Conservation (phyloP, 352 stramenopile species). For the Phytophthora capsici region DNA sequence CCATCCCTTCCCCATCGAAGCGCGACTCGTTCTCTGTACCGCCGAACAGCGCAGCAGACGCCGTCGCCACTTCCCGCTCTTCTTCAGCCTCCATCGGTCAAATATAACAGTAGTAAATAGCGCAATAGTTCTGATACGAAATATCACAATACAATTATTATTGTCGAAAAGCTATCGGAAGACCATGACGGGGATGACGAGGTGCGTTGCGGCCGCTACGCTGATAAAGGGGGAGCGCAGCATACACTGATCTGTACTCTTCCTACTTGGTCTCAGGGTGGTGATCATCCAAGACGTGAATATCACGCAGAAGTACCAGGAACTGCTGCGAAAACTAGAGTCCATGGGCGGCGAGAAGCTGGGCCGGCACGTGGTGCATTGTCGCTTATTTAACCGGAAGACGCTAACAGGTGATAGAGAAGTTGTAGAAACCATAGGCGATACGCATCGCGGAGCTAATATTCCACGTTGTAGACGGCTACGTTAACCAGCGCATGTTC, state of each 20-base stretch:
- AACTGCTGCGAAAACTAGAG: constrained; percentile 86
- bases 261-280: constrained; percentile 46
- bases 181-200: constrained; percentile 77
- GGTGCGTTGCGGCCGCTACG: constrained; percentile 34
- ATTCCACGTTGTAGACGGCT: constrained; percentile 54
- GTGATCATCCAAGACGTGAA: constrained; percentile 84
- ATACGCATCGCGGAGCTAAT: not conserved
- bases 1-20: constrained; percentile 65
- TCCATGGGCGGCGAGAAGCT: constrained; percentile 81
- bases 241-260: not conserved
- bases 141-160: constrained; percentile 7
- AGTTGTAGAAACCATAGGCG: not conserved
- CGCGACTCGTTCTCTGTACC: constrained; percentile 41
- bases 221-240: not conserved
- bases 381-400: constrained; percentile 89
- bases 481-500: constrained; percentile 91
- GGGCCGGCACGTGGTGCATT: constrained; percentile 84
- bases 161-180: not conserved
- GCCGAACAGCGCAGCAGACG: constrained; percentile 60
- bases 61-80: constrained; percentile 55
- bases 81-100: constrained; percentile 38
- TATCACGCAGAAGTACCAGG: constrained; percentile 88
- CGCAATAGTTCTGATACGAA: constrained; percentile 5
- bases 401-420: constrained; percentile 57
- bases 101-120: not conserved